Conservation (phyloP, 2,329 filamentous ascomycete species). For the Albifimbria verrucaria region DNA sequence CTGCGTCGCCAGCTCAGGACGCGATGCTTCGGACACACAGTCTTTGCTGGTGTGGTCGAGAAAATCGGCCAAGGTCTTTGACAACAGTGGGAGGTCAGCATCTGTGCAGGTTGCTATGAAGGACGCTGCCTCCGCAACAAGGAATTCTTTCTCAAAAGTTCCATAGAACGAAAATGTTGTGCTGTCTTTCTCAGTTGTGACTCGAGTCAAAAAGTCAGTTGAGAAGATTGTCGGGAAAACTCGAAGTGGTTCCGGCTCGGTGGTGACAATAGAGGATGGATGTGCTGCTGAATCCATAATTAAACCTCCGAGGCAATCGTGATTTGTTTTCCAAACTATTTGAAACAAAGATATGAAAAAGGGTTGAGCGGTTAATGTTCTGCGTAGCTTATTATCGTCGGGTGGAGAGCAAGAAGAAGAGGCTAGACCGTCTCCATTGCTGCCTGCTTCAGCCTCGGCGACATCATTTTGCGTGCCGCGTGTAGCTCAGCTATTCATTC, state of each 20-base stretch:
- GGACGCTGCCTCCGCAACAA: constrained; percentile 1
- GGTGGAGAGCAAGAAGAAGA: neutral
- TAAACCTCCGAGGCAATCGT: no score
- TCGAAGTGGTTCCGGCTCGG: neutral
- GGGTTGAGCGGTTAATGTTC: neutral
- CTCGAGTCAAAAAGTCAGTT: neutral
- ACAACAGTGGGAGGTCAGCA: neutral
- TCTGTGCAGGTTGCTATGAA: constrained; percentile 3
- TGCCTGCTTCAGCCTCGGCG: neutral
- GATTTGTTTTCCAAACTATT: no score
- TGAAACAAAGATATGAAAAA: neutral
- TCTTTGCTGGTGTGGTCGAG: constrained; percentile 1
- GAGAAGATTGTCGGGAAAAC: constrained; percentile 3
- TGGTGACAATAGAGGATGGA: neutral
- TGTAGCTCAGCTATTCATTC: no score
- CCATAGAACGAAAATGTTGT: constrained; percentile 2
- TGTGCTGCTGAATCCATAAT: neutral
- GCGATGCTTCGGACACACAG: neutral
- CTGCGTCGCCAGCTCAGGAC: neutral
- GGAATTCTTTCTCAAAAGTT: neutral
- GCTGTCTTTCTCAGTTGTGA: neutral
- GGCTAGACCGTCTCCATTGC: neutral
- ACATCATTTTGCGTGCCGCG: no score
- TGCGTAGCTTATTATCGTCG: neutral
- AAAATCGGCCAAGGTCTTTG: neutral